phyloP scores from a whole-genome alignment of 495 filamentous ascomycete genomes.

The Aspergillus egyptiacus region DNA sequence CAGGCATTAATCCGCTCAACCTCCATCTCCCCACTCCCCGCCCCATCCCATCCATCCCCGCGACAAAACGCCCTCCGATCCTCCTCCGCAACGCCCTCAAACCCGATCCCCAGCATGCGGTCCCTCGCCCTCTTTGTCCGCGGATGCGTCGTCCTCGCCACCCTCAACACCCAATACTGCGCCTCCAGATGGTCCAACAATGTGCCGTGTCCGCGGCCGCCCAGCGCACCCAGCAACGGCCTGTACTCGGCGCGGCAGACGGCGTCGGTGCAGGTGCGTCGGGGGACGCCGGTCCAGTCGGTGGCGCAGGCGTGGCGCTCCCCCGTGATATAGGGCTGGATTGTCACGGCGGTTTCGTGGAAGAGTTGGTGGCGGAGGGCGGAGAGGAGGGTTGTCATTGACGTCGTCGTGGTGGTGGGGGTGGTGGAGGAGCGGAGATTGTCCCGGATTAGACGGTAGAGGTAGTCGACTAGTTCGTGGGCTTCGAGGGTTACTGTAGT shows the following conservation, averaged over 20 bases:
- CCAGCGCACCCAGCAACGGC: constrained; percentile 11
- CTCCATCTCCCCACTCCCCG: constrained; percentile 27
- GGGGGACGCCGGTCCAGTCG: constrained; percentile 30
- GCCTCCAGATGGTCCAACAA: constrained; percentile 26
- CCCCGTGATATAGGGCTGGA: constrained; percentile 13
- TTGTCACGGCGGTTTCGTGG: constrained; percentile 18
- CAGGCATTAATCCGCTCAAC: constrained; percentile 23
- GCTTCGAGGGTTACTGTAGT: constrained; percentile 20
- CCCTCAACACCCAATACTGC: constrained; percentile 37
- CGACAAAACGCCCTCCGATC: constrained; percentile 27
- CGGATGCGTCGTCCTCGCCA: constrained; percentile 35
- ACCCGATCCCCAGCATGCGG: constrained; percentile 35
- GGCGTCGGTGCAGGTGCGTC: constrained; percentile 22
- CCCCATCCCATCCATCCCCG: constrained; percentile 36
- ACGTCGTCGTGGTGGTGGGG: neutral
- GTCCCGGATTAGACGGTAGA: constrained; percentile 36
- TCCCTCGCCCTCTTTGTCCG: constrained; percentile 14
- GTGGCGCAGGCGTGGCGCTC: constrained; percentile 31
- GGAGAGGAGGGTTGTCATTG: constrained; percentile 10
- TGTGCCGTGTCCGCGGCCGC: constrained; percentile 10
- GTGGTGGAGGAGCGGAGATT: constrained; percentile 15
- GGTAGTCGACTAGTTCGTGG: constrained; percentile 22
- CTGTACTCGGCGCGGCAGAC: constrained; percentile 21
- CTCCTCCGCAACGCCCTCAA: constrained; percentile 15
- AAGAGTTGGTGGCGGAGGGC: constrained; percentile 23